These are phyloP conservation scores for Aspergillus mulundensis DNA, from an alignment of 495 filamentous ascomycete species.

Conservation along the genomic window DNA sequence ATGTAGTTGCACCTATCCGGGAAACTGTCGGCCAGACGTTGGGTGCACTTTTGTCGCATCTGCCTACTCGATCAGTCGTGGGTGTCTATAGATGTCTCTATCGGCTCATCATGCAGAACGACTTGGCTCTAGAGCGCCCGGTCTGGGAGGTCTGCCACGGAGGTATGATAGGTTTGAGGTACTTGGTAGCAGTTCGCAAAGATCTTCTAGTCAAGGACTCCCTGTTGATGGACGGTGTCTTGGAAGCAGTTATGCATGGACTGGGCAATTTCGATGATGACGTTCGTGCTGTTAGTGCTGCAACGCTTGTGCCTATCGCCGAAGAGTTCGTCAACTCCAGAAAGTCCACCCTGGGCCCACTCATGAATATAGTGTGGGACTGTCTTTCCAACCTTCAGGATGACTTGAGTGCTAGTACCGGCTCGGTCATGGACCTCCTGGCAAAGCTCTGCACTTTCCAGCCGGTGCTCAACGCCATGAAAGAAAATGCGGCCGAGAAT, in stretches of 20 bases:
- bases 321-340: conserved; percentile 86
- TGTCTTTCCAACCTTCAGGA: conserved; percentile 93
- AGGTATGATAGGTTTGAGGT: conserved; percentile 93
- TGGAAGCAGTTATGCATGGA: conserved; percentile 90
- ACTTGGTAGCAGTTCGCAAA: conserved; percentile 89
- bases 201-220: conserved; percentile 80
- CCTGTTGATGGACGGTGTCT: conserved; percentile 86
- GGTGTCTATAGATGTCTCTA: conserved; percentile 76
- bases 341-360: conserved; percentile 63
- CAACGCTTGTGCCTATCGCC: conserved; percentile 92
- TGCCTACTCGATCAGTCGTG: conserved; percentile 70
- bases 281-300: conserved; percentile 93
- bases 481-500: conserved; percentile 76
- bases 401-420: conserved; percentile 94
- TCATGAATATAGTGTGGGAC: conserved; percentile 96
- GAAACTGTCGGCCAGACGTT: conserved; percentile 96
- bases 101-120: conserved; percentile 86
- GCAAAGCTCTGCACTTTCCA: conserved; percentile 94
- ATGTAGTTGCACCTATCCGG: conserved; percentile 89
- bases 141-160: conserved; percentile 96
- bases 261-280: conserved; percentile 89
- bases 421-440: conserved; percentile 94
- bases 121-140: conserved; percentile 62
- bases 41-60: conserved; percentile 78
- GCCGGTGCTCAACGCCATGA: conserved; percentile 91